Percentiles rank a stretch among this genome's conserved stretches.
These are phyloP conservation scores for Platanthera zijinensis DNA, from an alignment of 106 monocot species.

Conservation along the genomic window DNA sequence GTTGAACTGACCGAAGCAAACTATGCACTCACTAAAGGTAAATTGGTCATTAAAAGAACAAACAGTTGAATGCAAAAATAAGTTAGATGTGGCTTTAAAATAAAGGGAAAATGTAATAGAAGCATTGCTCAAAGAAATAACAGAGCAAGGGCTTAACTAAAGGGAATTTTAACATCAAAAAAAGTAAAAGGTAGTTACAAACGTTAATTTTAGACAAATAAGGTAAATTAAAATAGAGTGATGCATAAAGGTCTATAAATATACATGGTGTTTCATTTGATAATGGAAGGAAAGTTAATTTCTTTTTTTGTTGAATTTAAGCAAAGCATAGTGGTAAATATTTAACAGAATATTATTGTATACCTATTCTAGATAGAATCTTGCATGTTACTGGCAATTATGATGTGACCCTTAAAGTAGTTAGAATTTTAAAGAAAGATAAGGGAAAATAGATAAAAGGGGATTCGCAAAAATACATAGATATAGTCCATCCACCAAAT, in stretches of 20 bases:
- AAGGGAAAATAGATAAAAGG: constrained; percentile 7
- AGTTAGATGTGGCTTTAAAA: neutral
- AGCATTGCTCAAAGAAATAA: neutral
- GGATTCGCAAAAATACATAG: constrained; percentile 39
- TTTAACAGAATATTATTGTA: neutral
- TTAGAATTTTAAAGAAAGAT: neutral
- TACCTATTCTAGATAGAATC: neutral
- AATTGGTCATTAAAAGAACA: neutral
- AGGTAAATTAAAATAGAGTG: neutral
- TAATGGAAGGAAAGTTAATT: neutral
- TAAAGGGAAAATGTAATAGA: neutral
- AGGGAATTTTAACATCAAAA: too few relatives aligned
- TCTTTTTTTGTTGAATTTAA: neutral
- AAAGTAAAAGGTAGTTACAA: neutral
- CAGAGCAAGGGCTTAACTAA: neutral
- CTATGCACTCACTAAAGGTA: neutral
- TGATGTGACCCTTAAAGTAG: neutral
- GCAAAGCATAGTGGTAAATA: neutral
- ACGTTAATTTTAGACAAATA: constrained; percentile 1
- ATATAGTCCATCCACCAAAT: constrained; percentile 93
- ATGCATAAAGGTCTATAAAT: neutral
- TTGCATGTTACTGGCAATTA: neutral
- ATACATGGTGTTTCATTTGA: neutral
- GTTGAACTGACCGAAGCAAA: neutral
- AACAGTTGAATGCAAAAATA: neutral